Evolutionary conservation across 2,329 filamentous ascomycete species (phyloP).

Genomic region (Thielaviopsis punctulata): DNA sequence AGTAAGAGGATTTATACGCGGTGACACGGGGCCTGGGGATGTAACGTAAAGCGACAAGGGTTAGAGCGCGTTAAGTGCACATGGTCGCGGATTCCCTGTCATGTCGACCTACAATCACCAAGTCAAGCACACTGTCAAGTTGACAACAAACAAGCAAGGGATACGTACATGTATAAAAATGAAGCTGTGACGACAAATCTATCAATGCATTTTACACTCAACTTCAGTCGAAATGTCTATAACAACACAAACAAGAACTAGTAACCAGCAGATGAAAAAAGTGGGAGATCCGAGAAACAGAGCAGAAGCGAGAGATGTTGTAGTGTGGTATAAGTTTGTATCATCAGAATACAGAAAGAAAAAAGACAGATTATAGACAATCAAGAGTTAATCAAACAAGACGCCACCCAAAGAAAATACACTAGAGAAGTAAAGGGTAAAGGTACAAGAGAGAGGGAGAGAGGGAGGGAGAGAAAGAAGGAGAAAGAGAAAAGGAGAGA

Average conservation of each 20-base stretch:
- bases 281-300: no score
- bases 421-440: background rate
- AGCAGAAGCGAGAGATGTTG: background rate
- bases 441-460: background rate
- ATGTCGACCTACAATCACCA: background rate
- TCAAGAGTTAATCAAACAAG: background rate
- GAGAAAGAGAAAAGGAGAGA: background rate
- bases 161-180: no score
- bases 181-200: no score
- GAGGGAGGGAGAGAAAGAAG: background rate
- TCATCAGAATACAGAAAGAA: background rate
- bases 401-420: background rate
- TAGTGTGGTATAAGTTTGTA: background rate
- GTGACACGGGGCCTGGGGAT: background rate
- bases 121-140: background rate
- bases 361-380: background rate
- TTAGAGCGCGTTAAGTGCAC: background rate
- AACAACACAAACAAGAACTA: background rate
- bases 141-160: no score
- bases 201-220: no score
- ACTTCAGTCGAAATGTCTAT: background rate
- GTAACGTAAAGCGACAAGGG: no score
- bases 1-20: background rate
- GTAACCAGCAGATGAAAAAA: background rate
- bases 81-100: background rate